Evolutionary conservation across 2,329 filamentous ascomycete species (phyloP), one percentile per base, ranked within the genome.

Genomic region (Phialophora expanda): DNA sequence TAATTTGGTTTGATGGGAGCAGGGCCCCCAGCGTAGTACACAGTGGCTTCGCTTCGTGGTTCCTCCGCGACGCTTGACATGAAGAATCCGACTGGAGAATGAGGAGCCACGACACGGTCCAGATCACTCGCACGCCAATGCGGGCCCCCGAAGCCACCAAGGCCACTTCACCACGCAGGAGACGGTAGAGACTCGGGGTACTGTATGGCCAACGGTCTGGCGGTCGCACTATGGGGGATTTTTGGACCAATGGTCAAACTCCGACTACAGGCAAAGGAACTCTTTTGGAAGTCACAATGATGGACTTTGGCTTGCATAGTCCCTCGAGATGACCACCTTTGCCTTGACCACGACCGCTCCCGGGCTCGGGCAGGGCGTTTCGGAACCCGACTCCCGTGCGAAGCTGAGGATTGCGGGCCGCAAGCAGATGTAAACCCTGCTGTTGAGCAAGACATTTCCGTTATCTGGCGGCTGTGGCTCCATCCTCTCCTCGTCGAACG

Each of bases 401-500:
- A 51, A 50, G 50, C 51, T 26, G 48, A 55, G 32, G 7, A 62
- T 12, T 41, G 34, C 28, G 14, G 46, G 41, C 50, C 41, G 32
- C 14, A 55, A 51, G 51, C 63, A 24, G 17, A 34, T 14, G 28
- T 60, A 60, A 0, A 60, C 28, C 5, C 6, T 28, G 46, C 46
- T 51, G 3, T 17, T 24, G 0, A 2, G 9, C 0, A 28, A 4
- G 24, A 20, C 22, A 12, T 34, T 1, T 54, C 17, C 26, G 14
- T 50, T 2, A 2, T n/a, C n/a, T 12, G 5, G 30, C 58, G 32
- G 17, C 22, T 30, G 28, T 62, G 59, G 26, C 14, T 58, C 32
- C 64, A 66, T 62, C 54, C 54, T 59, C 7, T 57, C 17, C 6
- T n/a, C 26, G 26, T 66, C 59, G 20, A 59, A 66, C 3, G 5